phyloP scores from a whole-genome alignment of 305 asterid species.

The Fraxinus floribunda region DNA sequence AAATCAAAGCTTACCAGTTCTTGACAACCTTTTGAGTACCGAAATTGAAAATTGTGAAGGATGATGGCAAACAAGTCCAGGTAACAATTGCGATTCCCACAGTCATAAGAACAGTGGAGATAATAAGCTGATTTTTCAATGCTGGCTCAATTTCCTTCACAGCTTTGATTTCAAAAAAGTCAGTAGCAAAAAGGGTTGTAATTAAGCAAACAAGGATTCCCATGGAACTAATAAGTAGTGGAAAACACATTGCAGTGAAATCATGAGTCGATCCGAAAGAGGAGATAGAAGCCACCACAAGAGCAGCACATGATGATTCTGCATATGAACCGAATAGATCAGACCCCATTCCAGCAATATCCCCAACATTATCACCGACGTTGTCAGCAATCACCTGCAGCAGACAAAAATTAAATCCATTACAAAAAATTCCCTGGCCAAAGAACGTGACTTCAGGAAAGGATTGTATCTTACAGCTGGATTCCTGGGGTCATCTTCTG shows the following conservation, averaged over 20 bases:
- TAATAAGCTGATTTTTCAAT: slow-evolving; percentile 62
- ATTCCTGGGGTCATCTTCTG: slow-evolving; percentile 83
- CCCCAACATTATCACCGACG: slow-evolving; percentile 90
- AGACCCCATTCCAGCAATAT: slow-evolving; percentile 97
- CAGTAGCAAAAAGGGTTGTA: slow-evolving; percentile 76
- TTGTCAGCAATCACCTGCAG: slow-evolving; percentile 88
- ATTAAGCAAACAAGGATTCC: slow-evolving; percentile 78
- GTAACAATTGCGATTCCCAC: slow-evolving; percentile 56
- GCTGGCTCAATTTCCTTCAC: slow-evolving; percentile 78
- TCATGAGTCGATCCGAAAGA: slow-evolving; percentile 77
- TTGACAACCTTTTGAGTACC: slow-evolving; percentile 65
- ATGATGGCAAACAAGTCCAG: slow-evolving; percentile 60
- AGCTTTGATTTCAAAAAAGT: slow-evolving; percentile 61
- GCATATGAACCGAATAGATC: slow-evolving; percentile 94
- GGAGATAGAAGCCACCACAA: slow-evolving; percentile 80
- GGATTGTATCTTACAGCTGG: slow-evolving; percentile 57
- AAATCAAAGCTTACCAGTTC: slow-evolving; percentile 57
- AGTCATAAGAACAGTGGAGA: slow-evolving; percentile 71
- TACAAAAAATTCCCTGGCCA: not conserved
- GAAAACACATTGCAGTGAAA: slow-evolving; percentile 72
- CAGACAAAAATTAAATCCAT: not conserved
- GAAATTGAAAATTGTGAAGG: slow-evolving; percentile 73
- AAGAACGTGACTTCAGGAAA: not conserved
- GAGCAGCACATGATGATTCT: slow-evolving; percentile 84
- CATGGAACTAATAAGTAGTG: slow-evolving; percentile 80